A percentile compares a stretch with the other conserved stretches of the same genome.
These are phyloP conservation scores for Blastobotrys serpentis DNA, from an alignment of 1,139 yeast genomes.

Conservation along the genomic window DNA sequence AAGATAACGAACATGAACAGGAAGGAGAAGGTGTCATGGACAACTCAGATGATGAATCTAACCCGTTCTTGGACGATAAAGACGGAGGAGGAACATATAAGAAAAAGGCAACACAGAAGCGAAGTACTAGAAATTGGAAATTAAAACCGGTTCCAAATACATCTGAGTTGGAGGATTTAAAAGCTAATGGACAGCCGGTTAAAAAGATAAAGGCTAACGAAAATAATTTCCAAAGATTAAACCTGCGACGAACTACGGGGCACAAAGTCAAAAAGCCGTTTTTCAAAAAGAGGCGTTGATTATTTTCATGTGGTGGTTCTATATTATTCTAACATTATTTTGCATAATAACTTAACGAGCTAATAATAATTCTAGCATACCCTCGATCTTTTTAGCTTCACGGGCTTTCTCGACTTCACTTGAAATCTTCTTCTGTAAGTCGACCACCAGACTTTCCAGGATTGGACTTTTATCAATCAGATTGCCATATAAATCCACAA, in stretches of 20 bases:
- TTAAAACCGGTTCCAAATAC: slow-evolving; percentile 1
- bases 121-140: neutral
- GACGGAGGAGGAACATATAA: neutral
- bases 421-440: slow-evolving; percentile 56
- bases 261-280: neutral
- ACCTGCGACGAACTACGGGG: neutral
- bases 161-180: neutral
- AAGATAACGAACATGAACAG: neutral
- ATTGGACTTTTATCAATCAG: slow-evolving; percentile 75
- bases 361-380: slow-evolving; percentile 41
- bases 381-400: slow-evolving; percentile 87
- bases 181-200: neutral
- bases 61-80: slow-evolving; percentile 1
- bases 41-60: neutral
- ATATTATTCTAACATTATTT: neutral
- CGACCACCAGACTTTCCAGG: slow-evolving; percentile 66
- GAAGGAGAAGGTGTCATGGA: neutral
- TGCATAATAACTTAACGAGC: neutral
- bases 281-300: neutral
- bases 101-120: slow-evolving; percentile 5
- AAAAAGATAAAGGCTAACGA: neutral
- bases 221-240: neutral
- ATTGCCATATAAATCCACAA: slow-evolving; percentile 74
- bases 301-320: neutral
- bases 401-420: slow-evolving; percentile 73